These are phyloP conservation scores for Pachyrhizus erosus DNA, from an alignment of 306 rosid genomes.

Conservation along the genomic window DNA sequence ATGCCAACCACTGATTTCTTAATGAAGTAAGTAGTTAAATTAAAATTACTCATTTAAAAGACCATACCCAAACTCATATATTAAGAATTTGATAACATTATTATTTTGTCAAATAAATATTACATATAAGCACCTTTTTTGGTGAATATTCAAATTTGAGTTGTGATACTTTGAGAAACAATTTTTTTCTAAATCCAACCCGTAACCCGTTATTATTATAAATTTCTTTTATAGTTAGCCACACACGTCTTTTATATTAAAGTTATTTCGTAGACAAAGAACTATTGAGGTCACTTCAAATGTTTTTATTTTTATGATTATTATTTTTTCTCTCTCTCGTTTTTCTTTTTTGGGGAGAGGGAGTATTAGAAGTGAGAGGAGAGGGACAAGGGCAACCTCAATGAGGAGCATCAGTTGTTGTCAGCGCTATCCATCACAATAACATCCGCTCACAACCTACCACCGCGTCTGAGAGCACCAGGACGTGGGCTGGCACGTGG, in stretches of 20 bases:
- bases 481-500: conserved; percentile 52
- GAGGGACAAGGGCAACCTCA: neutral
- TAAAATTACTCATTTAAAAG: neutral
- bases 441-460: conserved; percentile 38
- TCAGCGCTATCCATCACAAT: conserved; percentile 42
- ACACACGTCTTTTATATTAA: neutral
- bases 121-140: too few relatives aligned
- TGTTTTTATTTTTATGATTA: neutral
- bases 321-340: neutral
- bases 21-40: neutral
- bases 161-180: too few relatives aligned
- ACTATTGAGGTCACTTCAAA: neutral
- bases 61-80: neutral
- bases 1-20: neutral
- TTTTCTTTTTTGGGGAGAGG: neutral
- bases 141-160: too few relatives aligned
- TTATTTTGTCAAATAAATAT: too few relatives aligned
- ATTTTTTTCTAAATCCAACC: too few relatives aligned
- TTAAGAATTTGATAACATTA: neutral
- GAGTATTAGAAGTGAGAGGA: neutral
- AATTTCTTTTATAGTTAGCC: neutral
- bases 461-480: conserved; percentile 47
- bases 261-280: neutral
- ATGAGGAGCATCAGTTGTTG: conserved; percentile 17
- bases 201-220: too few relatives aligned